These are phyloP conservation scores for Xylaria sp. DNA, from an alignment of 495 filamentous ascomycete genomes.

Conservation along the genomic window DNA sequence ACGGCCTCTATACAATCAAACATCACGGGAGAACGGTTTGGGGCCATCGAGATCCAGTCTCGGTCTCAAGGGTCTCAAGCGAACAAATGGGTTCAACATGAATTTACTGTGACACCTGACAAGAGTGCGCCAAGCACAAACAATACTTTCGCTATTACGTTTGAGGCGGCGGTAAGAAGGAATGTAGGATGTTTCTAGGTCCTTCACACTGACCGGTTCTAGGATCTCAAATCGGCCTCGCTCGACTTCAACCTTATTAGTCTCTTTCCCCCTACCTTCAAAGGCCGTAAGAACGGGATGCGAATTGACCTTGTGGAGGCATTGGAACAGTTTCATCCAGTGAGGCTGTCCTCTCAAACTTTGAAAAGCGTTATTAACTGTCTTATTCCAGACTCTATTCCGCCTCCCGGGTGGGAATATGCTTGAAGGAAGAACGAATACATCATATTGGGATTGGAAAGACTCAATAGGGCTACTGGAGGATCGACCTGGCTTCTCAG, in stretches of 20 bases:
- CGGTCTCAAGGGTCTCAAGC: conserved; percentile 34
- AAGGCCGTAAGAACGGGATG: conserved; percentile 66
- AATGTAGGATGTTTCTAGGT: not conserved
- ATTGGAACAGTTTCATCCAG: conserved; percentile 59
- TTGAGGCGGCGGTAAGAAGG: conserved; percentile 53
- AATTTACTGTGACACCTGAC: conserved; percentile 52
- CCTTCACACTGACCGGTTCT: not conserved
- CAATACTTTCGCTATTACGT: conserved; percentile 69
- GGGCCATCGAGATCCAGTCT: conserved; percentile 46
- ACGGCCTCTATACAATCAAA: conserved; percentile 55
- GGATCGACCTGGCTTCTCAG: conserved; percentile 65
- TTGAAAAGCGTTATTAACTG: conserved; percentile 14
- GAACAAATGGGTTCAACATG: conserved; percentile 56
- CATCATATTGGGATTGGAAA: conserved; percentile 71
- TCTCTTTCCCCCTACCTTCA: conserved; percentile 73
- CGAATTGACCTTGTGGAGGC: conserved; percentile 64
- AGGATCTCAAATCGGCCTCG: conserved; percentile 49
- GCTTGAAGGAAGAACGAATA: conserved; percentile 62
- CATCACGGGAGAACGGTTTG: conserved; percentile 55
- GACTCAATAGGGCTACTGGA: conserved; percentile 69
- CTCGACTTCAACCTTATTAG: conserved; percentile 71
- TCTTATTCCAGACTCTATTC: conserved; percentile 51
- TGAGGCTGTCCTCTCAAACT: conserved; percentile 23
- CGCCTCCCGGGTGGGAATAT: conserved; percentile 75
- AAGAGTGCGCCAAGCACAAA: conserved; percentile 62